phyloP scores from a whole-genome alignment of 2,329 filamentous ascomycete genomes.

The Plenodomus biglobosus region DNA sequence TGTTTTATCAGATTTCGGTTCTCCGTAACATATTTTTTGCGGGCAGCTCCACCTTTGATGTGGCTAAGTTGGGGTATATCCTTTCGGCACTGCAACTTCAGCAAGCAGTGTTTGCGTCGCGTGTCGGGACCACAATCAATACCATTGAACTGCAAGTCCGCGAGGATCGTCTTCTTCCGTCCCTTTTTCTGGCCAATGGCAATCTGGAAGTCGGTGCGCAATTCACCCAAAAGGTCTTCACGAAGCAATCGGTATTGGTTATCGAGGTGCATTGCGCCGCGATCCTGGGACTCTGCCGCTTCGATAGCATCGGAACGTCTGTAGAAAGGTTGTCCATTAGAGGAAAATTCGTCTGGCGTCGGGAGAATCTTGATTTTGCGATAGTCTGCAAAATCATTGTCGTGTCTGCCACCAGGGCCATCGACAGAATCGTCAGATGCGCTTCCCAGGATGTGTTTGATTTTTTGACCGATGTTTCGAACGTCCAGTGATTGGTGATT shows the following conservation, averaged over 20 bases:
- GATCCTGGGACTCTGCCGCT: constrained; percentile 40
- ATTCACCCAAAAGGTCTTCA: constrained; percentile 69
- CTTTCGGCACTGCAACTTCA: constrained; percentile 47
- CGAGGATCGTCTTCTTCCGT: constrained; percentile 46
- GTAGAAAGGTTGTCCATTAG: constrained; percentile 56
- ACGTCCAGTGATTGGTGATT: constrained; percentile 51
- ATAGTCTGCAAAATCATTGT: constrained; percentile 69
- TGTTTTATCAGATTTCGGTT: constrained; percentile 59
- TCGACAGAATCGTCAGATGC: constrained; percentile 49
- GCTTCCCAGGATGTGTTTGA: constrained; percentile 49
- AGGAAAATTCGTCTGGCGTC: constrained; percentile 65
- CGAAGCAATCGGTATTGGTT: constrained; percentile 72
- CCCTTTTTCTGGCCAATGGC: constrained; percentile 54
- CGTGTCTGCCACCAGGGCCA: constrained; percentile 66
- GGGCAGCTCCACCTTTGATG: constrained; percentile 28
- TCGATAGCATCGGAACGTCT: constrained; percentile 55
- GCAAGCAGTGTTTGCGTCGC: constrained; percentile 29
- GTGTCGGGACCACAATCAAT: constrained; percentile 44
- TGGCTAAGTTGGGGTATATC: constrained; percentile 52
- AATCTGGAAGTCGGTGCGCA: constrained; percentile 62
- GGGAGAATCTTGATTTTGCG: constrained; percentile 65
- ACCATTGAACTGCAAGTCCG: constrained; percentile 42
- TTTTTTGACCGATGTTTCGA: constrained; percentile 60
- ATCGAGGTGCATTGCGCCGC: constrained; percentile 60
- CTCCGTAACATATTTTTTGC: constrained; percentile 49